phyloP scores from a whole-genome alignment of 768 basidiomycete genomes.

The Russula emetica region DNA sequence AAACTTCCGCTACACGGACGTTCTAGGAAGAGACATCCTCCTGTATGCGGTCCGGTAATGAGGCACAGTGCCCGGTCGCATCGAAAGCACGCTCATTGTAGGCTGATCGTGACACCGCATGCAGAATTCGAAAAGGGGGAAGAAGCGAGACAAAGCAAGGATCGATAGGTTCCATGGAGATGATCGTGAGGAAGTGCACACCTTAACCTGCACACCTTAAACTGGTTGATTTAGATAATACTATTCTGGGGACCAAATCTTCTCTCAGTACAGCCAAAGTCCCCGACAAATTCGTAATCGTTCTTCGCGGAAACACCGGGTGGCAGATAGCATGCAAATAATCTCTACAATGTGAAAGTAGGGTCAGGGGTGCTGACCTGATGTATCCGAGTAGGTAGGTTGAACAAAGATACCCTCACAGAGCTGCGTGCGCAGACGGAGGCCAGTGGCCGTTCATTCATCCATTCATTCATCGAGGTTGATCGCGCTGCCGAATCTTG shows the following conservation, averaged over 20 bases:
- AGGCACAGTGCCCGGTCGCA: not conserved
- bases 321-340: not conserved
- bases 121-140: conserved; percentile 5
- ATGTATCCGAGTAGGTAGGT: conserved; percentile 1
- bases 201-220: not conserved
- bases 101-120: not conserved
- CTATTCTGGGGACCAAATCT: not conserved
- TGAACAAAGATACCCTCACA: not conserved
- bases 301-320: not conserved
- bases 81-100: conserved; percentile 1
- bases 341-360: not conserved
- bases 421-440: not conserved
- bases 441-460: conserved; percentile 32
- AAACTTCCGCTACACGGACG: conserved; percentile 1
- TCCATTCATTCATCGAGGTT: conserved; percentile 86
- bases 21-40: conserved; percentile 9
- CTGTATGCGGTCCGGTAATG: not conserved
- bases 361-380: not conserved
- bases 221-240: not conserved
- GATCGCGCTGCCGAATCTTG: conserved; percentile 89
- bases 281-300: not conserved
- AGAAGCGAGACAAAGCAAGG: not conserved
- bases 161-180: conserved; percentile 3
- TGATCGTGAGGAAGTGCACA: not conserved
- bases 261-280: not conserved